Evolutionary conservation across 768 basidiomycete genomes (phyloP).

Genomic region (Tephrocybe sp.): DNA sequence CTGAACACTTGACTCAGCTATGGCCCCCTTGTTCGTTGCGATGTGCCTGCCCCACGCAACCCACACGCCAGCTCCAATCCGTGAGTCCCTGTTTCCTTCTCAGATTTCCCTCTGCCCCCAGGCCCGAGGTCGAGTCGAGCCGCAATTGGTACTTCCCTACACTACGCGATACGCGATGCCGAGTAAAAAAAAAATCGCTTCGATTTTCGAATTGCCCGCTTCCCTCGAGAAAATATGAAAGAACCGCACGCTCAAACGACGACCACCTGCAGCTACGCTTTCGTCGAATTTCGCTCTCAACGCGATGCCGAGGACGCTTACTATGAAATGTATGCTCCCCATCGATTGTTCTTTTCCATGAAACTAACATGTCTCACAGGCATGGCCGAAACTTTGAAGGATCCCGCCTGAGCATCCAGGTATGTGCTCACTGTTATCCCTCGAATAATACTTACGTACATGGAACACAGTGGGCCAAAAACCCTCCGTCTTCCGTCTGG

Average conservation of each 20-base stretch:
- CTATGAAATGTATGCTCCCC: slow-evolving; percentile 68
- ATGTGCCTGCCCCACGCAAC: slow-evolving; percentile 86
- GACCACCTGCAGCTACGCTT: slow-evolving; percentile 72
- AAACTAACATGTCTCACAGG: slow-evolving; percentile 39
- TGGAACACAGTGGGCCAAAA: slow-evolving; percentile 83
- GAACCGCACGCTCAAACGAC: slow-evolving; percentile 58
- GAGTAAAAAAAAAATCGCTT: slow-evolving; percentile 9
- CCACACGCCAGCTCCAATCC: slow-evolving; percentile 73
- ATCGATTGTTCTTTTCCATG: not conserved
- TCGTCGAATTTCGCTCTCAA: slow-evolving; percentile 78
- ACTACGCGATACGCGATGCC: slow-evolving; percentile 12
- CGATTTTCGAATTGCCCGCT: slow-evolving; percentile 19
- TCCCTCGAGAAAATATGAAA: slow-evolving; percentile 34
- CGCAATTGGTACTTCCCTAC: slow-evolving; percentile 10
- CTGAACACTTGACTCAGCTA: slow-evolving; percentile 44
- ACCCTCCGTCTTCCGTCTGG: slow-evolving; percentile 83
- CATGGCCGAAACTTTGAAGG: slow-evolving; percentile 78
- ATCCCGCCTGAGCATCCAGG: slow-evolving; percentile 73
- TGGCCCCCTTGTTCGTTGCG: slow-evolving; percentile 84
- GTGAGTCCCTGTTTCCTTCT: slow-evolving; percentile 58
- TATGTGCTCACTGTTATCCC: slow-evolving; percentile 23
- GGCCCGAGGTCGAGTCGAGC: slow-evolving; percentile 33
- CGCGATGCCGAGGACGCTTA: slow-evolving; percentile 84
- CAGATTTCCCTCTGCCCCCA: slow-evolving; percentile 22
- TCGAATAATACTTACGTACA: not conserved